A percentile compares a stretch with the other conserved stretches of the same genome.
Conservation (phyloP, 768 basidiomycete species). For the Hericium rajendrae region DNA sequence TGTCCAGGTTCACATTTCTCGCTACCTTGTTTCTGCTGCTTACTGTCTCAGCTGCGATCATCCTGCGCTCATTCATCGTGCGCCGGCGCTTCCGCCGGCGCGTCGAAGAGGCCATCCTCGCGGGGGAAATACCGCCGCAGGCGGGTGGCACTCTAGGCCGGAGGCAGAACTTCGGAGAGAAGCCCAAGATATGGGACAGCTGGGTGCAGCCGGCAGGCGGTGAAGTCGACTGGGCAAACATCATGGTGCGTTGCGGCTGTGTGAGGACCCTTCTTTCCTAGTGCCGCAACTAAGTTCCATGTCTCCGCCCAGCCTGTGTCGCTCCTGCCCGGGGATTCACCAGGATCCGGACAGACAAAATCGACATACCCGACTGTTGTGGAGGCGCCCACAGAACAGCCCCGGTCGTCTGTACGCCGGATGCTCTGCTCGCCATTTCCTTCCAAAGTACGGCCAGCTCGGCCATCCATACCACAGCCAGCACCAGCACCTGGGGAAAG, state of each 20-base stretch:
- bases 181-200: conserved; percentile 41
- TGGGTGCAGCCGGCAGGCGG: conserved; percentile 24
- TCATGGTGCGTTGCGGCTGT: conserved; percentile 30
- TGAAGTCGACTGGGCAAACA: conserved; percentile 34
- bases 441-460: not conserved
- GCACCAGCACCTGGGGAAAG: not conserved
- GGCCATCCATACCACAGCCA: not conserved
- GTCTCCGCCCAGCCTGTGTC: not conserved
- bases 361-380: not conserved
- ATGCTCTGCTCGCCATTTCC: not conserved
- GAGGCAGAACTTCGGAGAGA: conserved; percentile 33
- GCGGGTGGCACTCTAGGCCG: conserved; percentile 19
- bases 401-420: not conserved
- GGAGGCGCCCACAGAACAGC: not conserved
- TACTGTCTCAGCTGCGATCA: conserved; percentile 51
- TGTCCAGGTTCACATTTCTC: conserved; percentile 55
- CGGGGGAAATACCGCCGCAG: conserved; percentile 34
- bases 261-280: not conserved
- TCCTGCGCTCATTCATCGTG: conserved; percentile 52
- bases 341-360: too few species aligned
- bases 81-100: conserved; percentile 48
- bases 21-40: conserved; percentile 63
- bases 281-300: not conserved
- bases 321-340: not conserved
- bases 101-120: conserved; percentile 42